Evolutionary conservation across 495 filamentous ascomycete species (phyloP).

Genomic region (Talaromyces nanjingensis): DNA sequence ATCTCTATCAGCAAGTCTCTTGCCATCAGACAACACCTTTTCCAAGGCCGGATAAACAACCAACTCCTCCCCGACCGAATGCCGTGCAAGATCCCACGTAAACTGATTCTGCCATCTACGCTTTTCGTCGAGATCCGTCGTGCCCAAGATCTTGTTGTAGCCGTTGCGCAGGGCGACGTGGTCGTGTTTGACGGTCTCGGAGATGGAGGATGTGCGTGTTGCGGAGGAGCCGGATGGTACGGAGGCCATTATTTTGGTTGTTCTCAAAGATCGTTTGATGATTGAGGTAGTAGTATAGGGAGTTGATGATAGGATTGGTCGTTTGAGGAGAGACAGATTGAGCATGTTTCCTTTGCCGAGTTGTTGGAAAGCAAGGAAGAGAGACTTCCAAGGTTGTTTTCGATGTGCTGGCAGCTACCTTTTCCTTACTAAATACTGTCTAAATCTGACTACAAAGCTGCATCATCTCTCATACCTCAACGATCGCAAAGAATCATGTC

Average conservation of each 20-base stretch:
- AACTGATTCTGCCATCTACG: slow-evolving; percentile 55
- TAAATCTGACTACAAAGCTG: neutral
- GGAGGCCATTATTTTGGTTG: neutral
- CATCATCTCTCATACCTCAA: neutral
- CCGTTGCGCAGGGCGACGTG: slow-evolving; percentile 52
- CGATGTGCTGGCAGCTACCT: neutral
- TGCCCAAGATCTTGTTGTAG: slow-evolving; percentile 46
- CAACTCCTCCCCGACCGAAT: slow-evolving; percentile 56
- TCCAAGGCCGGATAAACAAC: slow-evolving; percentile 60
- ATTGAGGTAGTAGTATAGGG: neutral
- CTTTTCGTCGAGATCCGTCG: slow-evolving; percentile 41
- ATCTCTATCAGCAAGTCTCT: slow-evolving; percentile 45
- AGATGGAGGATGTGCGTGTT: slow-evolving; percentile 20
- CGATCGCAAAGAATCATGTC: neutral
- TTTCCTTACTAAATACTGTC: neutral
- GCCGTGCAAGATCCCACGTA: slow-evolving; percentile 60
- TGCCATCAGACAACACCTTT: slow-evolving; percentile 42
- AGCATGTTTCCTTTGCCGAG: neutral
- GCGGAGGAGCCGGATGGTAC: neutral
- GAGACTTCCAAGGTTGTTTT: neutral
- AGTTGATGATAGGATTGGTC: neutral
- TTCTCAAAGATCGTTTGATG: no score
- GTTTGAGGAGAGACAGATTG: neutral
- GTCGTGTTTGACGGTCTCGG: slow-evolving; percentile 50
- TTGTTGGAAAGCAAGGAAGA: neutral